These are phyloP conservation scores for apple (Malus domestica) DNA, from an alignment of 306 rosid genomes.

Conservation along the genomic window DNA sequence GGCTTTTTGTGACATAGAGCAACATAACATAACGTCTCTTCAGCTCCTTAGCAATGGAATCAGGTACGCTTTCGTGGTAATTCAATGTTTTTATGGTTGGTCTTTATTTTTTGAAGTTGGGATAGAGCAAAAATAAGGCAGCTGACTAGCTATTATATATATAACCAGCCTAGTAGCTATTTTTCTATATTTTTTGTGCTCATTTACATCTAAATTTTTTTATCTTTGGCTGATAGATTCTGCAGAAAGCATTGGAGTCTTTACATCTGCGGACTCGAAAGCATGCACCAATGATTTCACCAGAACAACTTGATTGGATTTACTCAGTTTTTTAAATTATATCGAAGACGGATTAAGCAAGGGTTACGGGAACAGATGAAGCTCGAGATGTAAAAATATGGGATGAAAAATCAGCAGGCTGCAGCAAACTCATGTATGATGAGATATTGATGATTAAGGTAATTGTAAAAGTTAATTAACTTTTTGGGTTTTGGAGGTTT, in stretches of 20 bases:
- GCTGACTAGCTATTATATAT: not conserved
- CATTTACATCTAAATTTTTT: not conserved
- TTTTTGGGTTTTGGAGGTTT: not conserved
- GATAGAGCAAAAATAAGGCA: not conserved
- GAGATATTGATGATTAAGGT: constrained; percentile 34
- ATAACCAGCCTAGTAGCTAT: not conserved
- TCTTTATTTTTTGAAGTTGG: not conserved
- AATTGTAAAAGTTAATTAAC: not conserved
- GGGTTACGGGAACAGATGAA: not conserved
- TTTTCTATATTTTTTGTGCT: not conserved
- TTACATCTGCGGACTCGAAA: constrained; percentile 38
- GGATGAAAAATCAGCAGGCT: constrained; percentile 33
- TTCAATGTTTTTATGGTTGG: not conserved
- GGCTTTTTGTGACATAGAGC: not conserved
- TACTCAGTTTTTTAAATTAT: constrained; percentile 43
- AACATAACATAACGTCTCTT: not conserved
- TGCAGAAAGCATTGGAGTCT: constrained; percentile 17
- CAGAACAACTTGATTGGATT: constrained; percentile 35
- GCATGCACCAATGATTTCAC: constrained; percentile 35
- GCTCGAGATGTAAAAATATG: constrained; percentile 39
- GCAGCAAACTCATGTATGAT: constrained; percentile 11
- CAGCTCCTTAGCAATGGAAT: not conserved
- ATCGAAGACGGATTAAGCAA: constrained; percentile 34
- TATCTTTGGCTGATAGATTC: constrained; percentile 23
- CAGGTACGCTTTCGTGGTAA: not conserved